phyloP scores from a whole-genome alignment of 2,329 filamentous ascomycete genomes.

The Aurifilum marmelostoma region DNA sequence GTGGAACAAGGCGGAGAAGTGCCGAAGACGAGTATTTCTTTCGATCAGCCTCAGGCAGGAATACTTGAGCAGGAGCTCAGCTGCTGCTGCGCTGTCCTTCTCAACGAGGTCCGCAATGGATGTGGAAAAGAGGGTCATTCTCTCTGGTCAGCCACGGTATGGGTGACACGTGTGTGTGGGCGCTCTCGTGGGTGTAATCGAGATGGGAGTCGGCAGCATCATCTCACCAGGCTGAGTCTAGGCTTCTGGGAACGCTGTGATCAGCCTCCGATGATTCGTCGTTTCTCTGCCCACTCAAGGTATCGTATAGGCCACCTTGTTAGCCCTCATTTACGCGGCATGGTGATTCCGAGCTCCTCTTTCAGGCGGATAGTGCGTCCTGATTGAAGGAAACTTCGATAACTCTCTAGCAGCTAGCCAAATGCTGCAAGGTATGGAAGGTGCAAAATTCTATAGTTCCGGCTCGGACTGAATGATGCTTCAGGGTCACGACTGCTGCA shows the following conservation, averaged over 20 bases:
- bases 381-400: background rate
- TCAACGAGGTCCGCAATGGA: background rate
- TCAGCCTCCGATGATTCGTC: background rate
- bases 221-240: background rate
- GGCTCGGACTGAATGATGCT: background rate
- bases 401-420: too few species aligned
- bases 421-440: too few species aligned
- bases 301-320: background rate
- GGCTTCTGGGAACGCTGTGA: background rate
- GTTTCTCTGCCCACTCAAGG: background rate
- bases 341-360: background rate
- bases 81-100: background rate
- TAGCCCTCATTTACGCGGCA: background rate
- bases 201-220: background rate
- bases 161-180: background rate
- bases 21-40: background rate
- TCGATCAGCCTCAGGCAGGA: background rate
- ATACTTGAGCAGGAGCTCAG: background rate
- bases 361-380: background rate
- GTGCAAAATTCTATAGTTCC: too few species aligned
- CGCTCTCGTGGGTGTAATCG: background rate
- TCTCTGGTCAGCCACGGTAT: background rate
- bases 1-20: background rate
- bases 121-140: background rate
- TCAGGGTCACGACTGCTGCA: background rate